Evolutionary conservation across 1,284 basidiomycete genomes (phyloP).

Genomic region (Pseudozyma flocculosa): DNA sequence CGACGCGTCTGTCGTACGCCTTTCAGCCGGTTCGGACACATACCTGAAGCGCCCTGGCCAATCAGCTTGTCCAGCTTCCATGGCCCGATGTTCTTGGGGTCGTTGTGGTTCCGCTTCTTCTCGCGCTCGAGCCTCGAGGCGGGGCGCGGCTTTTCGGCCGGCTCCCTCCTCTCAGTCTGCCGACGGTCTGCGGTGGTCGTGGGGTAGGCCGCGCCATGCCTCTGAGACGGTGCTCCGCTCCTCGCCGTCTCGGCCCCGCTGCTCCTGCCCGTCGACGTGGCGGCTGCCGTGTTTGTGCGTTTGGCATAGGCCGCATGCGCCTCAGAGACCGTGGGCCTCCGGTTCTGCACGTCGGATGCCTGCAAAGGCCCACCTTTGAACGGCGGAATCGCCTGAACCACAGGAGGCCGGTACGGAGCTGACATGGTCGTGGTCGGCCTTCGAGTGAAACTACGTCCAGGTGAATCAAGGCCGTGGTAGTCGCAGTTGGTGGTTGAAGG

Average conservation of each 20-base stretch:
- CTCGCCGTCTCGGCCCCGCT: no score
- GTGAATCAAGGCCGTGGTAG: no score
- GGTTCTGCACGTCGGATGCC: conserved; percentile 26
- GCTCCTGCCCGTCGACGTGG: background rate
- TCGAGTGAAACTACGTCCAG: no score
- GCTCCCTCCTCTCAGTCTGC: no score
- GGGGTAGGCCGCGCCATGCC: no score
- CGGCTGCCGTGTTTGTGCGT: conserved; percentile 3
- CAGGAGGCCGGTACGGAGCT: conserved; percentile 17
- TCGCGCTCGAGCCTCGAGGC: conserved; percentile 50
- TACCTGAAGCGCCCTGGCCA: conserved; percentile 76
- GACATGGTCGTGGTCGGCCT: conserved; percentile 15
- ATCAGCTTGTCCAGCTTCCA: conserved; percentile 93
- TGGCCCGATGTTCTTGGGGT: conserved; percentile 69
- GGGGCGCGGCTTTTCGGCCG: conserved; percentile 28
- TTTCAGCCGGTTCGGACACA: no score
- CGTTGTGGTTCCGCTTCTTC: conserved; percentile 59
- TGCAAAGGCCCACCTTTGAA: conserved; percentile 35
- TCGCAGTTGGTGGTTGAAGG: no score
- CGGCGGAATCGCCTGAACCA: conserved; percentile 33
- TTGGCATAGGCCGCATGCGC: conserved; percentile 29
- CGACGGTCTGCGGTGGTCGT: no score
- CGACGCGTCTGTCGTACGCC: no score
- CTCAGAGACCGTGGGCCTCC: conserved; percentile 26
- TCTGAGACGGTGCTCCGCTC: no score